phyloP scores from a whole-genome alignment of 2,329 filamentous ascomycete genomes.

The Fusarium hostae region DNA sequence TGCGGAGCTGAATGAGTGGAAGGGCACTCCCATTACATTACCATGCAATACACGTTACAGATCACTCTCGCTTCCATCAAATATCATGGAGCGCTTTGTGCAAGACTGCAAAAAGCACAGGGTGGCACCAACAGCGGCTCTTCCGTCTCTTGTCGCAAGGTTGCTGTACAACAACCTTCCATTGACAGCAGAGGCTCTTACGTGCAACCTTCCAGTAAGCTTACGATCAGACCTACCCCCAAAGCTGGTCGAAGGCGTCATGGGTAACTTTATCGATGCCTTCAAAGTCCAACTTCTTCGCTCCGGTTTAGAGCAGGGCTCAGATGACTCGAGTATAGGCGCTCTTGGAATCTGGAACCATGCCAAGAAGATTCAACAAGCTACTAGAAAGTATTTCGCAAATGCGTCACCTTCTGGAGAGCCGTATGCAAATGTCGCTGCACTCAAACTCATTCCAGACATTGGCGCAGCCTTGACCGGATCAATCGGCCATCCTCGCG shows the following conservation, averaged over 20 bases:
- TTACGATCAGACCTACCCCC: neutral
- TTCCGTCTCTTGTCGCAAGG: slow-evolving; percentile 1
- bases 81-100: neutral
- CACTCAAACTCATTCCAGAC: neutral
- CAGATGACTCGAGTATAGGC: neutral
- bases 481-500: neutral
- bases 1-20: neutral
- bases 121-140: neutral
- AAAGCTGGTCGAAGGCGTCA: neutral
- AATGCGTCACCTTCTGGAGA: neutral
- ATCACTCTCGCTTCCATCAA: neutral
- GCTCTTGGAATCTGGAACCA: neutral
- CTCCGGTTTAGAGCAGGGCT: neutral
- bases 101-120: slow-evolving; percentile 5
- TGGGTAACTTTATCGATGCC: slow-evolving; percentile 6
- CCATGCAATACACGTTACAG: neutral
- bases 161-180: neutral
- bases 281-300: slow-evolving; percentile 3
- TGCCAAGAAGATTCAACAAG: neutral
- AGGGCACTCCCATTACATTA: neutral
- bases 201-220: slow-evolving; percentile 4
- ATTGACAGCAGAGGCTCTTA: neutral
- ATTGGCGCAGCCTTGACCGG: neutral
- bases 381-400: slow-evolving; percentile 3
- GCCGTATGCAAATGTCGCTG: neutral